Percentiles rank a stretch among this genome's conserved stretches.
These are phyloP conservation scores for Paecilomyces dactylethromorphus DNA, from an alignment of 2,329 filamentous ascomycete species.

Conservation along the genomic window DNA sequence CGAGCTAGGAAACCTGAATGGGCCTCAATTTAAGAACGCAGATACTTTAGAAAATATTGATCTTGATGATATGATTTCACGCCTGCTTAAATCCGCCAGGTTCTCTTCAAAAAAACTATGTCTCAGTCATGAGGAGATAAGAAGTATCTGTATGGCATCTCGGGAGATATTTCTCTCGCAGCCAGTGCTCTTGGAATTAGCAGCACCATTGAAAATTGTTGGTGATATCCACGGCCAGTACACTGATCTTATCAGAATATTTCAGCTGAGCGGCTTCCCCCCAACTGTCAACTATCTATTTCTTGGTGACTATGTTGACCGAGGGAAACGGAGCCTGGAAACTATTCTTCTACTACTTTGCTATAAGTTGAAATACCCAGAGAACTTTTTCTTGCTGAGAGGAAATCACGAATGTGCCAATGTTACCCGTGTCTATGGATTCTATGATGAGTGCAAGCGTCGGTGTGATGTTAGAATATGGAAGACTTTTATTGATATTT, in stretches of 20 bases:
- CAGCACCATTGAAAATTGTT: constrained; percentile 94
- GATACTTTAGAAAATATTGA: constrained; percentile 87
- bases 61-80: constrained; percentile 93
- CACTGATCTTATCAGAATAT: constrained; percentile 91
- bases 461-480: constrained; percentile 95
- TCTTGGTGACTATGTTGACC: constrained; percentile 91
- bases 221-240: constrained; percentile 97
- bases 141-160: constrained; percentile 81
- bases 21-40: constrained; percentile 59
- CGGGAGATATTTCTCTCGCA: constrained; percentile 87
- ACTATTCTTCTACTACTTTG: constrained; percentile 88
- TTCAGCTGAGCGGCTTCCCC: constrained; percentile 97
- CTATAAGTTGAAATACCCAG: constrained; percentile 95
- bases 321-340: constrained; percentile 91
- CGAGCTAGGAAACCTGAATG: too few relatives aligned
- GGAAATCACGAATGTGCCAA: constrained; percentile 97
- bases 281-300: constrained; percentile 90
- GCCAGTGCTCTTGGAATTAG: constrained; percentile 83
- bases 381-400: constrained; percentile 92
- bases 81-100: constrained; percentile 88
- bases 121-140: constrained; percentile 95
- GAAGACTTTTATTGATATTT: constrained; percentile 96
- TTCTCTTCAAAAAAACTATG: constrained; percentile 89
- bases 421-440: constrained; percentile 90
- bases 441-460: constrained; percentile 97